Conservation (phyloP, 768 basidiomycete species). For the Tylopilus subfusipes region DNA sequence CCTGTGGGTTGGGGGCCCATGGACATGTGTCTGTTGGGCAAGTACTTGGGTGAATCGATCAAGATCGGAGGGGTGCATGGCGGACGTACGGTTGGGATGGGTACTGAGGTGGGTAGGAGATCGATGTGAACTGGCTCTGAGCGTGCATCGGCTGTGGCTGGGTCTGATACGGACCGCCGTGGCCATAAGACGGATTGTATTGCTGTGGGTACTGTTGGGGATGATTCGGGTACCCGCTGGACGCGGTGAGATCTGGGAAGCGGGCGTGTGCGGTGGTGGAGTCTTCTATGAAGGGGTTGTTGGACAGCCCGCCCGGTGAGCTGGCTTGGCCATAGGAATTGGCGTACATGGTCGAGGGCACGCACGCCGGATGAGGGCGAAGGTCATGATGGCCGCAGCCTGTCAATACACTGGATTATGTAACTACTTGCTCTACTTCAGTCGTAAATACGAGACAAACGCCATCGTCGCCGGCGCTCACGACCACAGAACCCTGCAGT, state of each 20-base stretch:
- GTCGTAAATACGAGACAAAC: conserved; percentile 80
- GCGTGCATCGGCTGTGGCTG: conserved; percentile 18
- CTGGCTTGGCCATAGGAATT: conserved; percentile 35
- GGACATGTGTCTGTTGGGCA: conserved; percentile 21
- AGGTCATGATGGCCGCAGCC: not conserved
- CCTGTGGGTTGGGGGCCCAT: conserved; percentile 31
- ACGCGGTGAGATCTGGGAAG: conserved; percentile 58
- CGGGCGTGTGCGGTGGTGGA: conserved; percentile 47
- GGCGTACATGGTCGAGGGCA: conserved; percentile 36
- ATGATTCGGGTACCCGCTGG: conserved; percentile 22
- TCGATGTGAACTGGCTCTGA: conserved; percentile 22
- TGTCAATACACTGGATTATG: conserved; percentile 15
- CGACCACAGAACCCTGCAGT: conserved; percentile 63
- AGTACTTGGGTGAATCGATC: not conserved
- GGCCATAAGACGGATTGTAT: conserved; percentile 25
- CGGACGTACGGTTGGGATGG: conserved; percentile 19
- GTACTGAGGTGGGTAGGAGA: conserved; percentile 25
- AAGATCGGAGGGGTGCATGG: not conserved
- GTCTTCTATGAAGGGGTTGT: conserved; percentile 69
- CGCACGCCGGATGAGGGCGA: not conserved
- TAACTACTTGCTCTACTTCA: conserved; percentile 32
- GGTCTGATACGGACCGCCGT: conserved; percentile 9
- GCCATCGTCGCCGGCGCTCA: conserved; percentile 91
- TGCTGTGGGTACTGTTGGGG: conserved; percentile 37
- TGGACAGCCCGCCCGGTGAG: conserved; percentile 35